Percentiles rank a stretch among this genome's conserved stretches.
Conservation (phyloP, 257 asterid species). For the Agastache rugosa region DNA sequence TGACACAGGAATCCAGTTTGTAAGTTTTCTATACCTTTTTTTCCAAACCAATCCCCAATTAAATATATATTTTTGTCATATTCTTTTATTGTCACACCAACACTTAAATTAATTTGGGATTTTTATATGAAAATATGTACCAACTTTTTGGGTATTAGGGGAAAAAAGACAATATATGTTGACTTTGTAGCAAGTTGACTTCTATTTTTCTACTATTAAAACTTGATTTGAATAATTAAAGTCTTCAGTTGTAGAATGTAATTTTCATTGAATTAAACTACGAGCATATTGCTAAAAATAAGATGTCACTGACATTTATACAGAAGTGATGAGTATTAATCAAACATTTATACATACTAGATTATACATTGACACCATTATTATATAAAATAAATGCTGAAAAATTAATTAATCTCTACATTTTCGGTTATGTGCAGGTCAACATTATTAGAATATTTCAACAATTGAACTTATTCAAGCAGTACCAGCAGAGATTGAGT, state of each 20-base stretch:
- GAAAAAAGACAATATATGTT: neutral
- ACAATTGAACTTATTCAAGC: conserved; percentile 59
- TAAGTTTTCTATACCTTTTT: conserved; percentile 37
- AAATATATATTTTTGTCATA: neutral
- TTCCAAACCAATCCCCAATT: neutral
- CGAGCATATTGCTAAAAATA: no score
- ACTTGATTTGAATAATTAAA: neutral
- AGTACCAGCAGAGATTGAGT: conserved; percentile 61
- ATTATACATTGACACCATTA: conserved; percentile 5
- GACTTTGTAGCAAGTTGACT: neutral
- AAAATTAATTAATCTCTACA: neutral
- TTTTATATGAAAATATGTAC: neutral
- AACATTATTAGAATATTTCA: conserved; percentile 67
- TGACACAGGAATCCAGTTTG: conserved; percentile 89
- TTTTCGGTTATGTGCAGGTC: conserved; percentile 46
- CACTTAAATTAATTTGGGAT: neutral
- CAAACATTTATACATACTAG: neutral
- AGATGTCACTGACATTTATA: no score
- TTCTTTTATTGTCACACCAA: neutral
- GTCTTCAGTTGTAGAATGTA: neutral
- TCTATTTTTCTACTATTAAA: neutral
- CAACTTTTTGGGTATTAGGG: neutral
- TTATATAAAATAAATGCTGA: neutral
- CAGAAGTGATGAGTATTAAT: no score
- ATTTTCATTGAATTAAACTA: neutral